Evolutionary conservation across 1,284 basidiomycete species (phyloP).

Genomic region (Austropuccinia psidii): DNA sequence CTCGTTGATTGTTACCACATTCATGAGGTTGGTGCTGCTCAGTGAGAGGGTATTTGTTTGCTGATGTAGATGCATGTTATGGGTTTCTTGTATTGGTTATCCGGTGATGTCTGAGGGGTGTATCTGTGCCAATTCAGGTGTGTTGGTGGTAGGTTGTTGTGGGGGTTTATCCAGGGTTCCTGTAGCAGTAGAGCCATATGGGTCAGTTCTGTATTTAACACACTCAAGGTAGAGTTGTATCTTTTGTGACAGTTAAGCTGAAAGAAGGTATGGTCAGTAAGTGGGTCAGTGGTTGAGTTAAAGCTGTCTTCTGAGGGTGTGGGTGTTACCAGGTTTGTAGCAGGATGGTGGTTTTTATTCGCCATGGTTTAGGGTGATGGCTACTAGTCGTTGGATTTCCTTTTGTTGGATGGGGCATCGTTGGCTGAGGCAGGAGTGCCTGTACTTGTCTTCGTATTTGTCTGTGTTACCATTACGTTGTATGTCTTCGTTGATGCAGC

Average conservation of each 20-base stretch:
- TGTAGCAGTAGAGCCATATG: neutral
- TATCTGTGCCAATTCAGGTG: neutral
- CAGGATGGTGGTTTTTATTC: too few relatives aligned
- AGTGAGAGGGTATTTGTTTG: neutral
- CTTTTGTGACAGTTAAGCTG: conserved; percentile 17
- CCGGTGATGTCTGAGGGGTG: neutral
- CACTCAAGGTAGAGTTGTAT: conserved; percentile 3
- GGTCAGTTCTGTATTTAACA: neutral
- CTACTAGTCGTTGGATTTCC: too few relatives aligned
- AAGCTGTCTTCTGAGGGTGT: too few relatives aligned
- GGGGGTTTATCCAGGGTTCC: neutral
- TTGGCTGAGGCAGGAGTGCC: too few relatives aligned
- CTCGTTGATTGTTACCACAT: neutral
- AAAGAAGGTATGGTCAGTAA: too few relatives aligned
- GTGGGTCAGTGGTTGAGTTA: too few relatives aligned
- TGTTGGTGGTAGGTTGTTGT: neutral
- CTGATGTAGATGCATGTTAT: conserved; percentile 2
- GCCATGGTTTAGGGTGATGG: too few relatives aligned
- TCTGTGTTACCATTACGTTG: too few relatives aligned
- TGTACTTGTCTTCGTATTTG: too few relatives aligned
- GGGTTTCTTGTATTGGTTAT: neutral
- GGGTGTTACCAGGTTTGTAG: too few relatives aligned
- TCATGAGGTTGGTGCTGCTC: neutral
- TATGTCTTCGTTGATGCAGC: too few relatives aligned
- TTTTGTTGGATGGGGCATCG: too few relatives aligned